Base-by-base conservation (phyloP, 2,329 filamentous ascomycete species). In the Aaosphaeria pasadenensis region DNA sequence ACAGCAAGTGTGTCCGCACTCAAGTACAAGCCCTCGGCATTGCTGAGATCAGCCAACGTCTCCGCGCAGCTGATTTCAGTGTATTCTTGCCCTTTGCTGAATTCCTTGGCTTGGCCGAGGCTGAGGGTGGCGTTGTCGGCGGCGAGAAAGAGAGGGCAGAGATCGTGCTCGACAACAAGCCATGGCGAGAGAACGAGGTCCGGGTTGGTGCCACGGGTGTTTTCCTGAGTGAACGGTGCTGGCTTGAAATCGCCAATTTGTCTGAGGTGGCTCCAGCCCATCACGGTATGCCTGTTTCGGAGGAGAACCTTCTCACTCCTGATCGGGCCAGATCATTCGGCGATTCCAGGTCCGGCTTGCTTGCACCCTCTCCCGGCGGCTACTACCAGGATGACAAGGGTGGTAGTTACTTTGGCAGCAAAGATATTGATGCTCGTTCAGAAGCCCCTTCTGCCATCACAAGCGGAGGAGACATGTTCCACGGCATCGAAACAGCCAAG, bases 11-110 rank as follows among this genome's bases (percentile, higher is more conserved):
- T 67, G 94, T 99, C 24, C 86, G 94, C 4, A 89, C 88, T 7
- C 94, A 99, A 67, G 82, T 99, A 1, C 92, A 97, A 66, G 95
- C 91, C 0, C 89, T 97, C 58, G 94, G 94, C 31, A 95, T 99
- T 62, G 91, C 91, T 1, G 94, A 99, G 67, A 96, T 99, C 69
- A 96, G 91, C 66, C 91, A 96, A 66, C 83, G 94, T 17, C 79
- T 99, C 36, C 84, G 91, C 43, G 92, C 92, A 47, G 92, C 92
- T 0, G 94, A 99, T 69, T 97, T 96, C 74, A 96, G 89, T 65
- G 75, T 97, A 33, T 99, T 99, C 76, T 74, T 99, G 56, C 94
- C 94, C 0, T 99, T 97, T 63, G 89, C 88, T 43, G 94, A 99
- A 70, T 97, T 99, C 69, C 79, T 99, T 3, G 91, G 92, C 3